Evolutionary conservation across 108 stramenopile species (phyloP), one percentile per base, ranked within the genome.

Genomic region (Mediolabrus comicus): DNA sequence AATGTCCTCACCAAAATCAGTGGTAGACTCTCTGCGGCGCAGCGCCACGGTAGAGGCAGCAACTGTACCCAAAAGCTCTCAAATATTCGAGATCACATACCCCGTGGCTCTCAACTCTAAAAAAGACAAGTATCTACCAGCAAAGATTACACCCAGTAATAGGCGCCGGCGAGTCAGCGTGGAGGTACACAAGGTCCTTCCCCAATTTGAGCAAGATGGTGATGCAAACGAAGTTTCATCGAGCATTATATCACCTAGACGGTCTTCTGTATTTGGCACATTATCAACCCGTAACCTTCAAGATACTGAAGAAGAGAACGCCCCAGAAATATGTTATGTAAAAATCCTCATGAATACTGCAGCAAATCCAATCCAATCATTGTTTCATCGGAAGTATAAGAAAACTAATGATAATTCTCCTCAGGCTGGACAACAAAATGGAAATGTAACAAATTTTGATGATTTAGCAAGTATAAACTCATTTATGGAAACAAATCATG

Each of bases 81-180:
- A 60, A 19, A 51, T 54, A 6, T 77, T 62, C 49, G 76, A 77
- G 3, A 69, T 77, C 68, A 57, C 65, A 25, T 53, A 34, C 13
- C 54, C 54, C 0, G 25, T 60, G 27, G 53, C 64, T 7, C 43
- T 59, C 11, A 58, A 49, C 39, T 38, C 27, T 52, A 75, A 62
- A 53, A 38, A 57, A 26, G 67, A 62, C 9, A 31, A 19, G 24
- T 49, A 77, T 38, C 49, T 77, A 46, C 62, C 69, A 34, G 62
- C 67, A 35, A 57, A 77, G 25, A 41, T 70, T 35, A 63, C 69
- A 9, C 67, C 69, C 61, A 4, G 35, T n/a, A 65, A 56, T 65
- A 62, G 64, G 22, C 69, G 52, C 6, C 75, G 75, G 3, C 38
- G 66, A 6, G 29, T 75, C 25, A 57, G 55, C 17, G 56, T 77